Evolutionary conservation across 2,329 filamentous ascomycete species (phyloP), one percentile per base, ranked within the genome.

Genomic region (Claviceps digitariae): DNA sequence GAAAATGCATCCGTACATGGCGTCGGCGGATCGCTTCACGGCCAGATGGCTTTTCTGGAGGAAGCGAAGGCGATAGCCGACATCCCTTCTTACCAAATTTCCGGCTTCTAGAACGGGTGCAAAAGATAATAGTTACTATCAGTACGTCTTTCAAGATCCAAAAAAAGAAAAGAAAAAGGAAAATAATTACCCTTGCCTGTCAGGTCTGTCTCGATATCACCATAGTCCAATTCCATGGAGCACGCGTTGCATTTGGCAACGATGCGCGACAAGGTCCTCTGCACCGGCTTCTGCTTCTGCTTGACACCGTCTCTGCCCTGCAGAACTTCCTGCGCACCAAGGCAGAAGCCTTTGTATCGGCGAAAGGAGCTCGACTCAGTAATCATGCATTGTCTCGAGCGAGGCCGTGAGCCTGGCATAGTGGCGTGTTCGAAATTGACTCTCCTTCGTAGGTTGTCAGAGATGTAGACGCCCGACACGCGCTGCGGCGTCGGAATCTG

Each of bases 11-110:
- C 67, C 76, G 59, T 78, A 81, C 44, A 77, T 60, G 52, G 74
- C 68, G 55, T 80, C 76, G 44, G 78, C 75, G n/a, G 74, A 66
- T 8, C 73, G 67, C 53, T 71, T 71, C 4, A 75, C 73, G 0
- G 71, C 62, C 3, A 81, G 54, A 58, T 81, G 78, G 52, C 72
- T 74, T 61, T 81, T 81, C 57, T 76, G 75, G 4, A 81, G 69
- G 56, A 80, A 75, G 1, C 78, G 74, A 2, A 79, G 59, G 9
- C 78, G 74, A 58, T 76, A 81, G 4, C 67, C 66, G 41, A 81
- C 67, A 10, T 67, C 69, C 40, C 66, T 67, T 12, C 72, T 69
- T 5, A 66, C 67, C 52, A 74, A 74, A 58, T 73, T 79, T 3
- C 71, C 76, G 59, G 44, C 63, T 50, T 55, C 55, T 57, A 27